phyloP scores from a whole-genome alignment of 2,329 filamentous ascomycete genomes.

The Myotisia sp. region DNA sequence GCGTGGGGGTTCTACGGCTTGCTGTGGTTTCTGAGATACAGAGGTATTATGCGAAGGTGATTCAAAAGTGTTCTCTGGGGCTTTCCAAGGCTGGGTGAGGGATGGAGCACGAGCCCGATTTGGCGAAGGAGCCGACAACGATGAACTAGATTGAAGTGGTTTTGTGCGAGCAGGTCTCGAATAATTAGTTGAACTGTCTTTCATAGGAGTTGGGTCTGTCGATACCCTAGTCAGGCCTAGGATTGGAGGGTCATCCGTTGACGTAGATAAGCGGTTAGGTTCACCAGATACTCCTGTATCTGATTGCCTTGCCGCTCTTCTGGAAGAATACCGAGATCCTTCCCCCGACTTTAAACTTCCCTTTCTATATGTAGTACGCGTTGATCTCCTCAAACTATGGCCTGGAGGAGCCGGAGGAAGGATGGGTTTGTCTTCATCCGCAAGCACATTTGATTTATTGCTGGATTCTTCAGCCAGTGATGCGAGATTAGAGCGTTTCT shows the following conservation, averaged over 20 bases:
- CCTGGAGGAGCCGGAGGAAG: constrained; percentile 60
- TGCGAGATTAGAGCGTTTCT: constrained; percentile 6
- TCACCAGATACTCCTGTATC: constrained; percentile 2
- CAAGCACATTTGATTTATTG: constrained; percentile 6
- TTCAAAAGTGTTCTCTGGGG: constrained; percentile 42
- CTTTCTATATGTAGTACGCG: constrained; percentile 77
- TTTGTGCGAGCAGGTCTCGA: constrained; percentile 20
- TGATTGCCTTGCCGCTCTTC: constrained; percentile 51
- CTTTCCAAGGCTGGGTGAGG: constrained; percentile 39
- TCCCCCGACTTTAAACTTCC: constrained; percentile 74
- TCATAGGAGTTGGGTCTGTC: constrained; percentile 23
- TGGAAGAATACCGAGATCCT: constrained; percentile 56
- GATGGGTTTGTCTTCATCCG: constrained; percentile 65
- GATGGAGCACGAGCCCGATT: constrained; percentile 22
- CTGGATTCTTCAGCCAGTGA: constrained; percentile 11
- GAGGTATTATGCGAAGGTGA: constrained; percentile 30
- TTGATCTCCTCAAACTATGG: constrained; percentile 73
- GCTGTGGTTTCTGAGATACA: constrained; percentile 2
- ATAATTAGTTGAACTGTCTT: constrained; percentile 33
- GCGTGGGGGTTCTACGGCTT: not conserved
- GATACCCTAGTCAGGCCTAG: constrained; percentile 23
- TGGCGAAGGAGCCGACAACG: constrained; percentile 18
- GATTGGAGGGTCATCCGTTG: constrained; percentile 23
- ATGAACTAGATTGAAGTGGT: constrained; percentile 13
- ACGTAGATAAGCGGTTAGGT: constrained; percentile 20